Conservation (phyloP, 768 basidiomycete species). For the Hemileccinum impolitum region DNA sequence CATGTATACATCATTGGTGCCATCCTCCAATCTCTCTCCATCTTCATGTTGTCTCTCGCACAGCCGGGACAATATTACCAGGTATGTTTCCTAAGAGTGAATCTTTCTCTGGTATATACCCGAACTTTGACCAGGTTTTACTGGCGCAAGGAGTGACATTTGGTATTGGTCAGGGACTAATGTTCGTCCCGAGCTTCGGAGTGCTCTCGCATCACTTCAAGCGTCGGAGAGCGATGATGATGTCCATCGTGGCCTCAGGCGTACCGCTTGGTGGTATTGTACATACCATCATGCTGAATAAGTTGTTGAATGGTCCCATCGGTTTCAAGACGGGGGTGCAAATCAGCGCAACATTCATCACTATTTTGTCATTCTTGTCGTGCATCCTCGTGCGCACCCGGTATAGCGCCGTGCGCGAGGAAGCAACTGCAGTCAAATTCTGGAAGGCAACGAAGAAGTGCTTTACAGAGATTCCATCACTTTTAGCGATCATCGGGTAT, state of each 20-base stretch:
- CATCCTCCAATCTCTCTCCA: slow-evolving; percentile 25
- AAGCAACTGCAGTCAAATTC: slow-evolving; percentile 1
- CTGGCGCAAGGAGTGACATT: slow-evolving; percentile 44
- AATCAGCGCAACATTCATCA: slow-evolving; percentile 39
- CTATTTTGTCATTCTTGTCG: slow-evolving; percentile 35
- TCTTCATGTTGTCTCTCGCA: slow-evolving; percentile 38
- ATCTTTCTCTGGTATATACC: neutral
- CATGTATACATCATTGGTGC: slow-evolving; percentile 23
- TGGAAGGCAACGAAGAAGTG: slow-evolving; percentile 22
- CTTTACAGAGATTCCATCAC: slow-evolving; percentile 21
- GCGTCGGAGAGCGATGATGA: slow-evolving; percentile 38
- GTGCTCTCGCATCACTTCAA: slow-evolving; percentile 46
- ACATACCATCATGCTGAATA: slow-evolving; percentile 62
- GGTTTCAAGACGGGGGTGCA: slow-evolving; percentile 44
- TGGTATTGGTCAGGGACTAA: slow-evolving; percentile 41
- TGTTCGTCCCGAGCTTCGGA: slow-evolving; percentile 43
- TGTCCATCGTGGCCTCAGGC: slow-evolving; percentile 45
- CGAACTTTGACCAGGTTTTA: slow-evolving; percentile 29
- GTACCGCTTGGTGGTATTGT: slow-evolving; percentile 52
- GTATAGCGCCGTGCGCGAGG: slow-evolving; percentile 6
- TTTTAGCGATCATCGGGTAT: slow-evolving; percentile 26
- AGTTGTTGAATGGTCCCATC: slow-evolving; percentile 35
- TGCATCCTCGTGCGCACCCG: slow-evolving; percentile 38
- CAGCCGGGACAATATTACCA: slow-evolving; percentile 24
- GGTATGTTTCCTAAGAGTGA: neutral